Evolutionary conservation across 164 flowering plant species (phyloP), one percentile per base, ranked within the genome.

Genomic region (Stephania japonica): DNA sequence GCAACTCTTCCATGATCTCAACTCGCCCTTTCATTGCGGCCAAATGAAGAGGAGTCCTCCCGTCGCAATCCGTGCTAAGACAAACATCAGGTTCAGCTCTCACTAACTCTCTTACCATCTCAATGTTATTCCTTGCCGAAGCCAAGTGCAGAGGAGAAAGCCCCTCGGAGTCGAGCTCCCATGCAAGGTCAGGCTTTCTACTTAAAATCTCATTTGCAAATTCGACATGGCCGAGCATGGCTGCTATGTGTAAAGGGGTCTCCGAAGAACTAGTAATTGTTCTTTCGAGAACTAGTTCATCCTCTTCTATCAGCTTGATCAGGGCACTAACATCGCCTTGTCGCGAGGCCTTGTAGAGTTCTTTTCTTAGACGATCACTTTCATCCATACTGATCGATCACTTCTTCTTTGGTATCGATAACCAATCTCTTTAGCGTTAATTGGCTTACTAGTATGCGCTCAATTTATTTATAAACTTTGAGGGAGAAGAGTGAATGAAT

Each of bases 11-110:
- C 67, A 81, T n/a, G 8, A 75, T 80, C 8, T 63, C 76, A 3
- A 81, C 64, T 18, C 74, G 66, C 11, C 84, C 85, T 43, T 74
- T 81, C 41, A 79, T 72, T 4, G 78, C 79, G 0, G 84, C 84
- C 18, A 77, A 23, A 13, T 83, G 85, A 2, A 83, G 70, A 59
- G 85, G 82, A 0, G 61, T 81, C 47, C 78, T 75, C 6, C 82
- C 82, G 44, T 75, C 75, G 10, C 3, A 7, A 59, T 81, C 82
- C 7, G 19, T 2, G 5, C 21, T 53, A 0, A 62, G 59, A 25
- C 83, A 83, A 56, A 27, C 53, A 0, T 9, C 70, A 0, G 80
- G n/a, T 41, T 59, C 49, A 32, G 59, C 50, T 12, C 27, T 18
- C 7, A 72, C 5, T 12, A 64, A 6, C 32, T 9, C 59, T 24